These are phyloP conservation scores for Macrophomina tecta DNA, from an alignment of 2,329 filamentous ascomycete species.

Conservation along the genomic window DNA sequence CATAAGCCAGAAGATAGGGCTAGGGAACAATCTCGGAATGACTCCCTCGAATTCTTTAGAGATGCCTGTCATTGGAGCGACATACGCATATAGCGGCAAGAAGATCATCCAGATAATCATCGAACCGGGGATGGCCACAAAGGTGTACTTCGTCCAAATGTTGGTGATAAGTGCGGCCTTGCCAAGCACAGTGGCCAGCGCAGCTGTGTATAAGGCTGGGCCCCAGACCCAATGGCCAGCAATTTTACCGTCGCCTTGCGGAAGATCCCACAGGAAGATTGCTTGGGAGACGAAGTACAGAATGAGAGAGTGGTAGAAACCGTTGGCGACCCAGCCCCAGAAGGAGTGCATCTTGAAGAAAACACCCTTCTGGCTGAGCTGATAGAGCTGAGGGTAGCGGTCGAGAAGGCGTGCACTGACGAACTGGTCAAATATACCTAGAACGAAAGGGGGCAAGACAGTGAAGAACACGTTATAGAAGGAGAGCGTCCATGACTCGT, in stretches of 20 bases:
- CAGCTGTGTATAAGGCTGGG: conserved; percentile 89
- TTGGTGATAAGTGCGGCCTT: conserved; percentile 95
- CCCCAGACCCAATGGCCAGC: conserved; percentile 99
- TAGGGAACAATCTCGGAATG: conserved; percentile 78
- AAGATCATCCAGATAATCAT: conserved; percentile 92
- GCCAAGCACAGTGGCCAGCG: conserved; percentile 89
- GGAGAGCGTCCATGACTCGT: conserved; percentile 98
- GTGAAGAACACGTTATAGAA: conserved; percentile 99
- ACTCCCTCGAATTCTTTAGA: conserved; percentile 86
- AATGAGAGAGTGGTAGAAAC: conserved; percentile 92
- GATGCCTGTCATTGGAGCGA: conserved; percentile 81
- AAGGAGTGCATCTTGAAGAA: conserved; percentile 96
- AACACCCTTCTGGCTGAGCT: conserved; percentile 86
- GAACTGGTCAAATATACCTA: conserved; percentile 97
- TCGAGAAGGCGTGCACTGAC: conserved; percentile 93
- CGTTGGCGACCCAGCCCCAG: conserved; percentile 89
- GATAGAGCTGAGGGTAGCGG: conserved; percentile 94
- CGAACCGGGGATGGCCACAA: conserved; percentile 92
- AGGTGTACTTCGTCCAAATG: conserved; percentile 98
- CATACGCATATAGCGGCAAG: conserved; percentile 83
- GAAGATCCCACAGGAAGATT: conserved; percentile 82
- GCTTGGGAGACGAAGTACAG: conserved; percentile 85
- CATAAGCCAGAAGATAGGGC: conserved; percentile 91
- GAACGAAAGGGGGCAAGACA: conserved; percentile 86
- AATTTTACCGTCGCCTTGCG: conserved; percentile 77